Base-by-base conservation (phyloP, 2,329 filamentous ascomycete species). In the Epichloe bromicola region DNA sequence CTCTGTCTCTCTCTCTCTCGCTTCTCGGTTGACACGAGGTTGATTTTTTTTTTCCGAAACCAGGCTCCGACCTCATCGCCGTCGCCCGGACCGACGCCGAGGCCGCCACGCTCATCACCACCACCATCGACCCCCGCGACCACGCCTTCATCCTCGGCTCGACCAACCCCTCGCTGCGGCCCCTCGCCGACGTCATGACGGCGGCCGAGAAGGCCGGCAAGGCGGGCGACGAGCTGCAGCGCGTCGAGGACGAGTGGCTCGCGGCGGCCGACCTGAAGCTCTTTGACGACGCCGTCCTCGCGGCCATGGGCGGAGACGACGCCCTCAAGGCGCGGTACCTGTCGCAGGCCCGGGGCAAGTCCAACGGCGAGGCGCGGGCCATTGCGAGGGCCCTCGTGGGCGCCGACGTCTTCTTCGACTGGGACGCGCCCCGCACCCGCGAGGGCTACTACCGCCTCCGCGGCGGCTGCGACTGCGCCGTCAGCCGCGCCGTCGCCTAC, bases 41-140 rank as follows among this genome's bases (percentile, higher is more conserved):
- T 26, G 26, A 26, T 26, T 26, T 8, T 7, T 8, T n/a, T n/a
- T n/a, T n/a, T n/a, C n/a, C n/a, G n/a, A 7, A 26, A 26, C 14
- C 8, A 86, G 82, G 87, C 57, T 78, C 82, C 55, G 88, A 98
- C 64, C 83, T 98, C 55, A 73, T 98, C 39, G 88, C 88, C 58
- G 82, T 98, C 57, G 93, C 93, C 50, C 85, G 93, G 63, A 98
- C 93, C 53, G 93, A 98, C 70, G 94, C 93, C 60, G 93, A 98
- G 75, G 93, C 93, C 50, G 93, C 93, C 36, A 98, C 93, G 4
- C 83, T 98, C 61, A 95, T 98, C 74, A 95, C 88, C 56, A 91
- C 88, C 36, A 95, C 88, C 61, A 96, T 98, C 65, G 93, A 98
- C 71, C 84, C 86, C 53, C 86, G 93, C 61, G 93, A 98, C 71